Evolutionary conservation across 106 monocot species (phyloP), one percentile per base, ranked within the genome.

Genomic region (Xerophyta viscosa): DNA sequence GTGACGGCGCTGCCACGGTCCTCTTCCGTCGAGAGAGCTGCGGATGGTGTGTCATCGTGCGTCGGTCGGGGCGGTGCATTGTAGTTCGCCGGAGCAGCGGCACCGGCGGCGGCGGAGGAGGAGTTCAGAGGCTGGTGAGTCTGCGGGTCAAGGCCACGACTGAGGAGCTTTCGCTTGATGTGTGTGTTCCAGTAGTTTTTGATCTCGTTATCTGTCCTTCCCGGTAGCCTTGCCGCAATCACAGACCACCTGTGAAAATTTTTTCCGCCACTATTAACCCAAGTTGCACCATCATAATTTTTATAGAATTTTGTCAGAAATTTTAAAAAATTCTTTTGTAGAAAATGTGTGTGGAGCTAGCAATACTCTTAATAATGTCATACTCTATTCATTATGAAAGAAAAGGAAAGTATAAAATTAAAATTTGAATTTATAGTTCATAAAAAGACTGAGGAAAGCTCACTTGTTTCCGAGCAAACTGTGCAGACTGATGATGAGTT

Each of bases 171-270:
- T 5, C 91, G 68, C 53, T 86, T 86, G 59, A 91, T 91, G 71
- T 86, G 81, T 0, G 91, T 86, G 72, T 91, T 91, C 91, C 86
- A 92, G 65, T 92, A 82, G 66, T 91, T 91, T 72, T 91, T 91
- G 57, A 91, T 86, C 72, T 91, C 86, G 47, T 91, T 91, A 49
- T 79, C 91, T 0, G 85, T 86, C 26, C 91, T 56, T 8, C 85
- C 85, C 2, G 85, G 81, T 14, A 91, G 39, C 8, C 72, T 17
- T 3, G 68, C 79, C 19, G 79, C 84, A 3, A 79, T 84, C 52
- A 79, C 28, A 15, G 79, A 79, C 84, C 84, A 84, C 28, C 78
- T 84, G 49, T n/a, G n/a, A n/a, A n/a, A n/a, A n/a, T n/a, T n/a
- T n/a, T n/a, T n/a, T n/a, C n/a, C n/a, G n/a, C n/a, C n/a, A n/a